A percentile compares a stretch with the other conserved stretches of the same genome.
These are phyloP conservation scores for Rhodofomes roseus DNA, from an alignment of 1,284 basidiomycete genomes.

Conservation along the genomic window DNA sequence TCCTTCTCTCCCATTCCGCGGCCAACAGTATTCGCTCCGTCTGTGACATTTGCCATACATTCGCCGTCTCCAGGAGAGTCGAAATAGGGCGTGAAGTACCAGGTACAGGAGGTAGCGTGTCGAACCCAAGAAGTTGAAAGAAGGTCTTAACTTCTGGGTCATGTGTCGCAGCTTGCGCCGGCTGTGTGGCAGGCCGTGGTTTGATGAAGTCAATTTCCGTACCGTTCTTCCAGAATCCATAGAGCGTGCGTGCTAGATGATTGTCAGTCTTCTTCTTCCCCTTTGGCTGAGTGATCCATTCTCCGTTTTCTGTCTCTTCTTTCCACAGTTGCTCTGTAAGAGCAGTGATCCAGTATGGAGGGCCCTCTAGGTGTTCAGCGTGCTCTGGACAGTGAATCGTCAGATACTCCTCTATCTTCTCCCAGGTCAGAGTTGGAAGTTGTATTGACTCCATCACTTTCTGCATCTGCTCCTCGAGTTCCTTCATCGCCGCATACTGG, in stretches of 20 bases:
- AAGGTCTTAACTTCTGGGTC: conserved; percentile 15
- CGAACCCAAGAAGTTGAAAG: conserved; percentile 16
- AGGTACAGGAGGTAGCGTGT: conserved; percentile 15
- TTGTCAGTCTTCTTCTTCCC: conserved; percentile 8
- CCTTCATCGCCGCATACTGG: conserved; percentile 42
- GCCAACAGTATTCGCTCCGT: conserved; percentile 21
- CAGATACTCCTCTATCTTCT: conserved; percentile 39
- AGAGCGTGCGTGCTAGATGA: conserved; percentile 21
- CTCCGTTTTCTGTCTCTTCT: conserved; percentile 15
- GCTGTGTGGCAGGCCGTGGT: not conserved
- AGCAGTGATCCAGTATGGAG: conserved; percentile 41
- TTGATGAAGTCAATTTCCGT: conserved; percentile 15
- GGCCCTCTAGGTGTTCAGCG: conserved; percentile 31
- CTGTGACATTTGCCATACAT: conserved; percentile 27
- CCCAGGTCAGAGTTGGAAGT: conserved; percentile 31
- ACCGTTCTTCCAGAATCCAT: conserved; percentile 44
- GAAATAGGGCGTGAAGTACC: conserved; percentile 9
- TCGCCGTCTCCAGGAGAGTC: conserved; percentile 8
- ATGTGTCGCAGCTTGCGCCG: not conserved
- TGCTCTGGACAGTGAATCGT: conserved; percentile 42
- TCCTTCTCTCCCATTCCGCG: conserved; percentile 20
- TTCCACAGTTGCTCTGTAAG: conserved; percentile 8
- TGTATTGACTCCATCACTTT: conserved; percentile 40
- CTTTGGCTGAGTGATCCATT: conserved; percentile 11
- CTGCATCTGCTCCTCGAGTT: conserved; percentile 41